Evolutionary conservation across 192 early-diverging fungal genomes (phyloP).

Genomic region (Backusella macrospora): DNA sequence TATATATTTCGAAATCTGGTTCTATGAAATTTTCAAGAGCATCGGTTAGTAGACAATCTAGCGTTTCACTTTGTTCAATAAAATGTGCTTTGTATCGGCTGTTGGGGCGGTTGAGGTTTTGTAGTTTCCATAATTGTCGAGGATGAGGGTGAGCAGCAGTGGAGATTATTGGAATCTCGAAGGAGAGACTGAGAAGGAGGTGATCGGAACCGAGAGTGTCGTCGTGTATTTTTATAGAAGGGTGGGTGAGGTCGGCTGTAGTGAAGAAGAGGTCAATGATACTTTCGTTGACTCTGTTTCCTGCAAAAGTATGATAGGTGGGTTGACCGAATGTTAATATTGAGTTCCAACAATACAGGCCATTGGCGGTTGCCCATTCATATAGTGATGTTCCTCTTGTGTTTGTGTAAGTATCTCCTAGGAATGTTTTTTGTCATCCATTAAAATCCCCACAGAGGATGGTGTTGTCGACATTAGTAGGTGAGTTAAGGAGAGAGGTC

Average conservation of each 20-base stretch:
- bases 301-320: not conserved
- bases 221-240: not conserved
- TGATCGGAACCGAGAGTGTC: not conserved
- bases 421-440: not conserved
- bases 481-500: not conserved
- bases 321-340: not conserved
- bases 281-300: not conserved
- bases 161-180: not conserved
- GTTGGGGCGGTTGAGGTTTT: not conserved
- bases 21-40: not conserved
- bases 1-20: not conserved
- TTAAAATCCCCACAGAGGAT: not conserved
- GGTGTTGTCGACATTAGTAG: not conserved
- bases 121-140: not conserved
- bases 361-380: not conserved
- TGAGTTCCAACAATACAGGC: not conserved
- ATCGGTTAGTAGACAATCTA: not conserved
- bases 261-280: not conserved
- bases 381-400: not conserved
- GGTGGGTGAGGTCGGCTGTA: not conserved
- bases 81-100: not conserved
- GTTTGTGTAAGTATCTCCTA: not conserved
- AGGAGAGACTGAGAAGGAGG: not conserved
- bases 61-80: not conserved
- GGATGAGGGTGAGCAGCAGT: not conserved